A percentile compares a stretch with the other conserved stretches of the same genome.
These are phyloP conservation scores for Botrytis porri DNA, from an alignment of 2,329 filamentous ascomycete genomes.

Conservation along the genomic window DNA sequence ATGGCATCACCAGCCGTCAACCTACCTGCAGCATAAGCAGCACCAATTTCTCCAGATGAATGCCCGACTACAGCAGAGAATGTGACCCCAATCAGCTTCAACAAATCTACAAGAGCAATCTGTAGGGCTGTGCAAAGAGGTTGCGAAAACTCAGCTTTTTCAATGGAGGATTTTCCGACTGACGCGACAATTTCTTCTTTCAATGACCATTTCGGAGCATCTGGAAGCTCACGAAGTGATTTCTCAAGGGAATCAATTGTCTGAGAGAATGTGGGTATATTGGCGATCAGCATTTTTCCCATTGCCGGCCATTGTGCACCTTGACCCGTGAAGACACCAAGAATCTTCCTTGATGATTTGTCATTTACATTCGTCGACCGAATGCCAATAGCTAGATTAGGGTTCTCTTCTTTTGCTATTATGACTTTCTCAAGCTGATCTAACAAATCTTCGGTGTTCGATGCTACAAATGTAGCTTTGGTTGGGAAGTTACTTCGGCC, in stretches of 20 bases:
- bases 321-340: conserved; percentile 29
- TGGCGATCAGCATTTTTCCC: conserved; percentile 23
- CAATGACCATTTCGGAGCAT: conserved; percentile 20
- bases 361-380: background rate
- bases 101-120: conserved; percentile 44
- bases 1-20: conserved; percentile 38
- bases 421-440: conserved; percentile 13
- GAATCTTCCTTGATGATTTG: conserved; percentile 3
- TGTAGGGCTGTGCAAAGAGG: conserved; percentile 49
- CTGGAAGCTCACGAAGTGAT: conserved; percentile 32
- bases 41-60: conserved; percentile 48
- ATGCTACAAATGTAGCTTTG: conserved; percentile 21
- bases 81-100: conserved; percentile 42
- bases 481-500: conserved; percentile 19
- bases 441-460: conserved; percentile 15
- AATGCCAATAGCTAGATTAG: conserved; percentile 4
- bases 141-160: conserved; percentile 38
- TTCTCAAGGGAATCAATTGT: conserved; percentile 27
- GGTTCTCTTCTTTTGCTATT: conserved; percentile 1
- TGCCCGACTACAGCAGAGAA: conserved; percentile 45
- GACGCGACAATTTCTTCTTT: conserved; percentile 29
- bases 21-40: conserved; percentile 44
- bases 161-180: conserved; percentile 24
- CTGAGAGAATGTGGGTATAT: conserved; percentile 4
- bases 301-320: conserved; percentile 29